Evolutionary conservation across 2,329 filamentous ascomycete genomes (phyloP), one percentile per base, ranked within the genome.

Genomic region (Chaetomiaceae sp.): DNA sequence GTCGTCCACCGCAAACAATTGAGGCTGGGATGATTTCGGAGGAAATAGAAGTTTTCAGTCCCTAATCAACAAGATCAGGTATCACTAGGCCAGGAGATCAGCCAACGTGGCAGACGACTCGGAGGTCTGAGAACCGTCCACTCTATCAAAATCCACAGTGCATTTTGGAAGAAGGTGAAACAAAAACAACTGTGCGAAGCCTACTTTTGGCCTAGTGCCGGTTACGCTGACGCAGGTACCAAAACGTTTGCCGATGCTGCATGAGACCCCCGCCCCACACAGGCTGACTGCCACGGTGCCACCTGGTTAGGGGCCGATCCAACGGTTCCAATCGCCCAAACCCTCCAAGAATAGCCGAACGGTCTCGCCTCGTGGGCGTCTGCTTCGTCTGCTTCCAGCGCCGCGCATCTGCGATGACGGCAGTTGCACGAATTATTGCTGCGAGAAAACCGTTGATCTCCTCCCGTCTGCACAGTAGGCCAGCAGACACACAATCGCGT

Each of bases 211-310:
- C 14, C n/a, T 51, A 51, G 48, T 41, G 40, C 16, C 41, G 33
- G 48, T 23, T 40, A 18, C 23, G 21, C 36, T 37, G 40, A 49
- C 27, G 51, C 51, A 54, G 51, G 51, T 54, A 49, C 46, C 51
- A 29, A n/a, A 27, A 48, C 41, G 41, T 51, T 38, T 51, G 40
- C 48, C 41, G 47, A 38, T 23, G 42, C 30, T 27, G 25, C 25
- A 27, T 27, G 25, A 5, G 25, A 9, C 25, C 25, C 5, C 25
- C 18, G 34, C 51, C 33, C 51, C 46, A 43, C 52, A 50, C 29
- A n/a, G 32, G 38, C 27, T 49, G 38, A 23, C 38, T 42, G 47
- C 32, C 48, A 53, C 32, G 20, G 29, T 42, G 47, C 32, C 48
- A 53, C 32, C 9, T 42, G 41, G 47, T 10, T 38, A 37, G 34